These are phyloP conservation scores for Vigna hirtella DNA, from an alignment of 306 rosid genomes.

Conservation along the genomic window DNA sequence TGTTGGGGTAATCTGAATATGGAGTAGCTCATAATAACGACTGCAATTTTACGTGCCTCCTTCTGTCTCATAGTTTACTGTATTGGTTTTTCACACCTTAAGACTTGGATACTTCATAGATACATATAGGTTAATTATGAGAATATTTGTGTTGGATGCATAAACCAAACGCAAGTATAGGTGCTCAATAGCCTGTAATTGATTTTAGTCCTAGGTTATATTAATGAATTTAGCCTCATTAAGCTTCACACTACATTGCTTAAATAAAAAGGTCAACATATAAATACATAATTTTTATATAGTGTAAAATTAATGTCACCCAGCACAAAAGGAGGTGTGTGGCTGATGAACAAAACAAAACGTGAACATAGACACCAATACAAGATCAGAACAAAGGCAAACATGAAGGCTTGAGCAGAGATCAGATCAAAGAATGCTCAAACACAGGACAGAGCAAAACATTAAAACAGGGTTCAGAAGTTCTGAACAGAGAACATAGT, in stretches of 20 bases:
- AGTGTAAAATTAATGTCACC: not conserved
- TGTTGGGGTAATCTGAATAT: constrained; percentile 31
- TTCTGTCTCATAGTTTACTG: not conserved
- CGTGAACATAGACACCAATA: not conserved
- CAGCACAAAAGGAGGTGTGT: not conserved
- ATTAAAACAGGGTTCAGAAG: too few species aligned
- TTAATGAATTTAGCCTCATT: constrained; percentile 3
- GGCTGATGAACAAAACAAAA: not conserved
- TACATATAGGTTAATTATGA: not conserved
- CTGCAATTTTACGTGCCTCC: not conserved
- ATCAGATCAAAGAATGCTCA: too few species aligned
- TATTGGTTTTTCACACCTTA: not conserved
- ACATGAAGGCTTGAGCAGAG: not conserved
- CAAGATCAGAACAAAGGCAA: not conserved
- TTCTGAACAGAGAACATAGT: too few species aligned
- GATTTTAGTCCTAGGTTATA: constrained; percentile 10
- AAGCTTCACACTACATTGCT: not conserved
- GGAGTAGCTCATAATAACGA: constrained; percentile 9
- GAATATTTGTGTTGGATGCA: not conserved
- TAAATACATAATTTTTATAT: too few species aligned
- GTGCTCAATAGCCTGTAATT: constrained; percentile 16
- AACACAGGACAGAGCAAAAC: too few species aligned
- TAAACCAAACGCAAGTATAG: not conserved
- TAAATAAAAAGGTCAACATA: too few species aligned
- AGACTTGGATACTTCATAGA: not conserved